Evolutionary conservation across 345 rosid genomes (phyloP), one percentile per base, ranked within the genome.

Genomic region (Aurinia saxatilis): DNA sequence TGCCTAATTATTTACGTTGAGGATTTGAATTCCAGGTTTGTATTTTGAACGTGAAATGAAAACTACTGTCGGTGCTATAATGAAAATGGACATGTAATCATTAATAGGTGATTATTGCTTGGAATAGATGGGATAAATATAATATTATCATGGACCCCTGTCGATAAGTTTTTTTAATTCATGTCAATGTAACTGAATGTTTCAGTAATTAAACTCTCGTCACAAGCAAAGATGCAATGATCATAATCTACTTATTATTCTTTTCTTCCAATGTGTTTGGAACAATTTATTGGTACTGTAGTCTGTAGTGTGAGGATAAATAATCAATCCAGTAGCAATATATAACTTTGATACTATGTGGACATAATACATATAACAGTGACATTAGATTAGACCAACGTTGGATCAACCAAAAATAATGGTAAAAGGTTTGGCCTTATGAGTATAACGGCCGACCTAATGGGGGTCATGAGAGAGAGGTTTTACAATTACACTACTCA

Each of bases 71-170:
- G 65, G 65, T 67, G 72, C 58, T 67, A 49, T 58, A 67, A 67
- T 67, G 71, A 48, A 47, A 66, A 46, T 67, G 72, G 72, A 51
- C 25, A 58, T 58, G 72, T 67, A 67, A 67, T 67, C 72, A 67
- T 67, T 50, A 67, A 40, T 23, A 50, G 1, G 72, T 67, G 72
- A 67, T 67, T 58, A 67, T 50, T 58, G 59, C 66, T 50, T 55
- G 50, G 18, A 31, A 39, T 27, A 5, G 30, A 27, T 27, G 30
- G 25, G 72, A 14, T 39, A 49, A 7, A 67, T 49, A 30, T 49
- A 42, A 18, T 50, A 33, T 40, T 40, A 49, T 50, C 29, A 67
- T 58, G 65, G 59, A 58, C 72, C 72, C 64, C 6, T 39, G 58
- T 66, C 49, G 5, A 36, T 25, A n/a, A 46, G 33, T 41, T 65